These are phyloP conservation scores for Naganishia onofrii DNA, from an alignment of 768 basidiomycete genomes.

Conservation along the genomic window DNA sequence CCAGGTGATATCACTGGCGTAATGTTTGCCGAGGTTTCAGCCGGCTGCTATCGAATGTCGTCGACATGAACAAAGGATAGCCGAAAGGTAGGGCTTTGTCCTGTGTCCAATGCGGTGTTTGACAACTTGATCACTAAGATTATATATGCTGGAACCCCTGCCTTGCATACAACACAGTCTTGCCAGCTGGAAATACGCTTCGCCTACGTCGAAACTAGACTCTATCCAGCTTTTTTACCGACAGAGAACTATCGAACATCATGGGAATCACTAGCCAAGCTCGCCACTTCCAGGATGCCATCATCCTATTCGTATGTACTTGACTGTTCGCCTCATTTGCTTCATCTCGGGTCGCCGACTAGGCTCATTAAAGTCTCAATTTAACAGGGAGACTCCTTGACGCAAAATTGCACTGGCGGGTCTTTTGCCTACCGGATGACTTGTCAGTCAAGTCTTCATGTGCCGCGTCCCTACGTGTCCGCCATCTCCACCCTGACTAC, in stretches of 20 bases:
- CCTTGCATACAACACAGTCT: too few relatives aligned
- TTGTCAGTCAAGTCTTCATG: slow-evolving; percentile 53
- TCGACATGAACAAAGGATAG: neutral
- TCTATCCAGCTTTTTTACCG: neutral
- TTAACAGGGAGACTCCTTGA: slow-evolving; percentile 48
- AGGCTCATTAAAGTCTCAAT: neutral
- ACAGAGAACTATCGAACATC: neutral
- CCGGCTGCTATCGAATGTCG: neutral
- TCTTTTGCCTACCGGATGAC: slow-evolving; percentile 70
- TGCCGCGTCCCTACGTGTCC: too few relatives aligned
- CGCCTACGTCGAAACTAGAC: too few relatives aligned
- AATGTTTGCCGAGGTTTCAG: neutral
- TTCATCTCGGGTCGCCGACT: neutral
- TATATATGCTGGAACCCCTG: neutral
- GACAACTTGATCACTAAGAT: neutral
- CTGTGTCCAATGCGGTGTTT: neutral
- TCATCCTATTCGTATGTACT: slow-evolving; percentile 46
- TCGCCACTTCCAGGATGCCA: slow-evolving; percentile 35
- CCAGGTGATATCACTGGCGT: neutral
- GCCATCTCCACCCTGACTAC: neutral
- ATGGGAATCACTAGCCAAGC: neutral
- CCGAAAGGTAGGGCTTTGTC: neutral
- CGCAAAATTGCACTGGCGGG: slow-evolving; percentile 41
- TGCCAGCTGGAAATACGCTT: too few relatives aligned
- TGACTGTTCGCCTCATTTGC: neutral